These are phyloP conservation scores for Pezicula neosporulosa DNA, from an alignment of 2,329 filamentous ascomycete genomes.

Conservation along the genomic window DNA sequence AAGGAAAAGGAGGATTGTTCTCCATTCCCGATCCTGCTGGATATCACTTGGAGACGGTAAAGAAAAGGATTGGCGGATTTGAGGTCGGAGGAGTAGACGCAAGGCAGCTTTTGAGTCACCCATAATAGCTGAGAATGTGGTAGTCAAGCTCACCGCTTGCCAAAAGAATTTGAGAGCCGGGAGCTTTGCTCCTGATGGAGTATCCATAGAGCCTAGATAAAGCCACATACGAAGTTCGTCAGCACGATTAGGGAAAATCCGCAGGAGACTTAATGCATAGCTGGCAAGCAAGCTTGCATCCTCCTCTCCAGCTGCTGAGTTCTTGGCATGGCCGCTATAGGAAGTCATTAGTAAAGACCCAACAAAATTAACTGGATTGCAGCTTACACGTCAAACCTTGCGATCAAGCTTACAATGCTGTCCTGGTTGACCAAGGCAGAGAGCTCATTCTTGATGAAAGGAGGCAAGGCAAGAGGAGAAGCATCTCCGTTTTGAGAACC, in stretches of 20 bases:
- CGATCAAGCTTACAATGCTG: constrained; percentile 55
- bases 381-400: constrained; percentile 22
- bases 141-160: constrained; percentile 58
- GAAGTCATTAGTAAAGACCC: no score
- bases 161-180: constrained; percentile 84
- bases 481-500: constrained; percentile 12
- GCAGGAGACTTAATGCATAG: constrained; percentile 80
- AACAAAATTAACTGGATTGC: no score
- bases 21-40: constrained; percentile 63
- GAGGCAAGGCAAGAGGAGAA: constrained; percentile 32
- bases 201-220: constrained; percentile 59
- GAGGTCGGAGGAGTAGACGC: constrained; percentile 35
- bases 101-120: constrained; percentile 56
- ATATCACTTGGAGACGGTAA: constrained; percentile 7
- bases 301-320: constrained; percentile 22
- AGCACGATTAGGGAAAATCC: constrained; percentile 75
- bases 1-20: constrained; percentile 82
- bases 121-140: constrained; percentile 53
- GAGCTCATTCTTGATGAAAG: constrained; percentile 64
- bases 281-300: constrained; percentile 75
- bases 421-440: constrained; percentile 70
- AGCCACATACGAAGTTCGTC: constrained; percentile 95
- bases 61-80: constrained; percentile 9
- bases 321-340: constrained; percentile 17
- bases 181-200: constrained; percentile 33